These are phyloP conservation scores for Aspergillus proliferans DNA, from an alignment of 2,329 filamentous ascomycete species.

Conservation along the genomic window DNA sequence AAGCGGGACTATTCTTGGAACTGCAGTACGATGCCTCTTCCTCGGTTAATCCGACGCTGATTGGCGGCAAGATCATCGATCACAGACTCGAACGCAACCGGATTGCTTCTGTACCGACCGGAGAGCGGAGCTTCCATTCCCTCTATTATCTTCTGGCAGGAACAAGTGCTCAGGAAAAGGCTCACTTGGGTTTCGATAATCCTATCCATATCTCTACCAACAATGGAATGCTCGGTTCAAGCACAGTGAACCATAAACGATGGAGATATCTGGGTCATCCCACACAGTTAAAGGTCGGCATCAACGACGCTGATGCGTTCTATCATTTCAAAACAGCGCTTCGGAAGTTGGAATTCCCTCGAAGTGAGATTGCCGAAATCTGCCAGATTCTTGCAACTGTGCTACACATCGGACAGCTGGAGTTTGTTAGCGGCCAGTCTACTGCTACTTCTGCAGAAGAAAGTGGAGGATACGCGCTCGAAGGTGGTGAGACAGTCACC, in stretches of 20 bases:
- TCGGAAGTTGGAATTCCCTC: conserved; percentile 86
- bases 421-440: conserved; percentile 76
- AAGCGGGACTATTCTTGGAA: conserved; percentile 91
- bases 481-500: conserved; percentile 80
- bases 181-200: conserved; percentile 66
- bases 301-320: conserved; percentile 93
- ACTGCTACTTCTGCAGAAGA: conserved; percentile 79
- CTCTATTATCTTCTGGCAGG: conserved; percentile 93
- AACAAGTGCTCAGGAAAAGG: conserved; percentile 82
- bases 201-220: conserved; percentile 32
- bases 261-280: conserved; percentile 97
- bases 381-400: conserved; percentile 92
- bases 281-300: conserved; percentile 91
- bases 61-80: conserved; percentile 90
- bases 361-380: conserved; percentile 90
- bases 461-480: conserved; percentile 92
- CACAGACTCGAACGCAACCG: conserved; percentile 88
- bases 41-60: conserved; percentile 74
- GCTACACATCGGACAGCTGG: conserved; percentile 93
- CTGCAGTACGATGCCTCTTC: conserved; percentile 92
- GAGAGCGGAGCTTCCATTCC: conserved; percentile 93
- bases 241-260: conserved; percentile 60
- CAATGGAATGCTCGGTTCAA: conserved; percentile 48
- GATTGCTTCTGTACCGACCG: conserved; percentile 85
- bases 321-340: conserved; percentile 96